Evolutionary conservation across 352 stramenopile genomes (phyloP), one percentile per base, ranked within the genome.

Genomic region (Pythium utonaiense): DNA sequence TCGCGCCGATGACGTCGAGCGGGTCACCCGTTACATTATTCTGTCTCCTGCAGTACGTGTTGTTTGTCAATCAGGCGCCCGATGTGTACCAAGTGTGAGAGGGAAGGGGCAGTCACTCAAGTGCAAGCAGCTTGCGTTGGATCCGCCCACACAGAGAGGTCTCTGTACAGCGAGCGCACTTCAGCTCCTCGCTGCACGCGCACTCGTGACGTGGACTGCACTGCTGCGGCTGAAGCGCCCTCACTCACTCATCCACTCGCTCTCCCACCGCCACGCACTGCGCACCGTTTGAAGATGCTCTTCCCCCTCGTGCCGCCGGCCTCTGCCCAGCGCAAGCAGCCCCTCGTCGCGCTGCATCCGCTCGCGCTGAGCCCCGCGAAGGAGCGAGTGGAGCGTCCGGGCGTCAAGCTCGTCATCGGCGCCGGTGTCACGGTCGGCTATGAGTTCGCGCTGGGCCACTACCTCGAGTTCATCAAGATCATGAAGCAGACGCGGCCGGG

Each of bases 401-500:
- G 70, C 6, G 65, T 87, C 38, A 95, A 96, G 79, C 71, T 96
- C 41, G 61, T 96, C 25, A 88, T 96, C 53, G 85, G 84, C 28
- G 84, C 83, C 17, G 75, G 78, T 24, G 89, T 98, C 16, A 92
- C 88, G 38, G 71, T 96, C 59, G 66, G 79, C 19, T 98, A 95
- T 68, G 93, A 98, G 75, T 74, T 92, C 47, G 80, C 80, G 22
- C 57, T 91, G 14, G 92, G 91, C 31, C 91, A 98, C 77, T 93
- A 89, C 71, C 68, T 98, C 27, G 93, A 98, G 69, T 98, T 97
- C 75, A 77, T 97, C 60, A 98, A 98, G 74, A 96, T 98, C 77
- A 88, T 93, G 72, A 97, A 96, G 75, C 87, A 96, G 73, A 96
- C 86, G 49, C 78, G 83, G 42, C 88, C 83, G 9, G 65, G 75